phyloP scores from a whole-genome alignment of 2,329 filamentous ascomycete species.

The Sphaerulina musiva region DNA sequence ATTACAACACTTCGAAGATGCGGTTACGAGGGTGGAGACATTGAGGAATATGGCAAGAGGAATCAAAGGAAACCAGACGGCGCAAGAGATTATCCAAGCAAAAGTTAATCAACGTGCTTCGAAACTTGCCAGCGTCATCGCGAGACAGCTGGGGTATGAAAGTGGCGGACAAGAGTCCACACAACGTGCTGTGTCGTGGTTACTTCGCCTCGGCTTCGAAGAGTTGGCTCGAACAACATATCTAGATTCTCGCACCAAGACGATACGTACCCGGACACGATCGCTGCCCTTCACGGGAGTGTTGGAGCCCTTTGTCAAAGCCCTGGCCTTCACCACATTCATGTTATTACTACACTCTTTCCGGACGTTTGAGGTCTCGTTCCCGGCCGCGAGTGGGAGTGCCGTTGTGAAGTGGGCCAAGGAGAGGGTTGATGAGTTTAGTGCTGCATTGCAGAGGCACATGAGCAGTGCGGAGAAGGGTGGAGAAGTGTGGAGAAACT shows the following conservation, averaged over 20 bases:
- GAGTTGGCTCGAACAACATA: slow-evolving; percentile 84
- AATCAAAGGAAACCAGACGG: slow-evolving; percentile 77
- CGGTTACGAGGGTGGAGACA: slow-evolving; percentile 77
- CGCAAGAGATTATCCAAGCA: slow-evolving; percentile 84
- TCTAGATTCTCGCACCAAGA: slow-evolving; percentile 67
- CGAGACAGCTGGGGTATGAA: slow-evolving; percentile 69
- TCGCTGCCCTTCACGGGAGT: slow-evolving; percentile 95
- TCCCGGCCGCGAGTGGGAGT: slow-evolving; percentile 80
- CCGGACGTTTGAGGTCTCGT: slow-evolving; percentile 38
- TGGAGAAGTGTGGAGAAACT: slow-evolving; percentile 72
- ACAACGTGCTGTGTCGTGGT: slow-evolving; percentile 73
- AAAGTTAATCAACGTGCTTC: slow-evolving; percentile 83
- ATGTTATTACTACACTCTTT: slow-evolving; percentile 90
- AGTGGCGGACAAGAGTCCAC: slow-evolving; percentile 72
- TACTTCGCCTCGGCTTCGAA: slow-evolving; percentile 81
- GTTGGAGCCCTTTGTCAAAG: slow-evolving; percentile 86
- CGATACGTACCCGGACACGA: slow-evolving; percentile 74
- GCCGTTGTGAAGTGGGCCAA: slow-evolving; percentile 99
- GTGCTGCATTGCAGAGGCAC: slow-evolving; percentile 72
- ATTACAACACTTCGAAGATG: slow-evolving; percentile 77
- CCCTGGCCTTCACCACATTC: slow-evolving; percentile 93
- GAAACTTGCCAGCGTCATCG: slow-evolving; percentile 68
- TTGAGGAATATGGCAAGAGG: slow-evolving; percentile 71
- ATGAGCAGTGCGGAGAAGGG: slow-evolving; percentile 75
- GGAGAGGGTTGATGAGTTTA: slow-evolving; percentile 86